Conservation (phyloP, 2,329 filamentous ascomycete genomes). For the Paracoccidioides brasiliensis region DNA sequence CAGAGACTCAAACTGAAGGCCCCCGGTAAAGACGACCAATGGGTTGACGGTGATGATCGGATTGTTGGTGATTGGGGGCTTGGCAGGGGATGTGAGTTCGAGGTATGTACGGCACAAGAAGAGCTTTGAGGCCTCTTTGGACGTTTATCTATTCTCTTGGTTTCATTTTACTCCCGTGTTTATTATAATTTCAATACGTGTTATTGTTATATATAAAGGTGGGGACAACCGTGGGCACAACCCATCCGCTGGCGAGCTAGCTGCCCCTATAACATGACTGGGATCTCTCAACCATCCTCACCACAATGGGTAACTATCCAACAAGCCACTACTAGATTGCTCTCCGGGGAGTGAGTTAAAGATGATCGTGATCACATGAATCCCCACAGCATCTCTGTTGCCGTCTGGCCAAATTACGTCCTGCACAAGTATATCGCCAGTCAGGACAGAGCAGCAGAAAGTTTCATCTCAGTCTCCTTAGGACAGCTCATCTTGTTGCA, state of each 20-base stretch:
- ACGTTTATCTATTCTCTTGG: neutral
- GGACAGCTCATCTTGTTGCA: neutral
- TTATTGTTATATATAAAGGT: neutral
- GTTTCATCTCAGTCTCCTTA: too few relatives aligned
- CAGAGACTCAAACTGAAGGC: slow-evolving; percentile 65
- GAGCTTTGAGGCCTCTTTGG: neutral
- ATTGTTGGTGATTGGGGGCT: slow-evolving; percentile 42
- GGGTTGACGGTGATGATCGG: slow-evolving; percentile 58
- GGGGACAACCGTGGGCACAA: neutral
- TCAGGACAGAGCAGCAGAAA: too few relatives aligned
- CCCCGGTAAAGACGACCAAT: slow-evolving; percentile 44
- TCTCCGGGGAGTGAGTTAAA: too few relatives aligned
- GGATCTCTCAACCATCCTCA: neutral
- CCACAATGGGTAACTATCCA: too few relatives aligned
- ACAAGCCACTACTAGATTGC: too few relatives aligned
- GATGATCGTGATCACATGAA: too few relatives aligned
- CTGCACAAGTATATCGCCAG: too few relatives aligned
- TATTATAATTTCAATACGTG: neutral
- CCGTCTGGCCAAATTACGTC: too few relatives aligned
- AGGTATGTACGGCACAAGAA: slow-evolving; percentile 19
- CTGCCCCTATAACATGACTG: neutral
- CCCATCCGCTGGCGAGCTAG: neutral
- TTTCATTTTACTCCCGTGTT: neutral
- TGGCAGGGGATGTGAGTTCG: slow-evolving; percentile 30
- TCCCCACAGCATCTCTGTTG: too few relatives aligned